A percentile compares a stretch with the other conserved stretches of the same genome.
phyloP scores from a whole-genome alignment of 202 grass and related monocot genomes.

The Tripidium arundinaceum region DNA sequence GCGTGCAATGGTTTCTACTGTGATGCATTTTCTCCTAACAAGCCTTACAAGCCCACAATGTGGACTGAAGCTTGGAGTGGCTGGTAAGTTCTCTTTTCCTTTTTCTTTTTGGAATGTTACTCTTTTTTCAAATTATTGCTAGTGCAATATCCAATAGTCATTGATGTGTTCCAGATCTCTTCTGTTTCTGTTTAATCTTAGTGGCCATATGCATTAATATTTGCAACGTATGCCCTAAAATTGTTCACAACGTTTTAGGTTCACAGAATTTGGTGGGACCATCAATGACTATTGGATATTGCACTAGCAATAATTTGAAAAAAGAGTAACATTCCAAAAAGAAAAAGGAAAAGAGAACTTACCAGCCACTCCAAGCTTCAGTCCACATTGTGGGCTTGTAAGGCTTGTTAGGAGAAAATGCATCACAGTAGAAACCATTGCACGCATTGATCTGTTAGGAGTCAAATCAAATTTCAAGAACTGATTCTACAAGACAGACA shows the following conservation, averaged over 20 bases:
- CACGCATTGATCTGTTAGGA: slow-evolving; percentile 90
- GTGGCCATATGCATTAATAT: background rate
- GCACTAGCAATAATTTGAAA: no score
- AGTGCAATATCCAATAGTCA: background rate
- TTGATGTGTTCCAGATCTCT: background rate
- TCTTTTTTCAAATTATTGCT: background rate
- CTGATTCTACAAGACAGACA: background rate
- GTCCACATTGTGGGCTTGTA: slow-evolving; percentile 98
- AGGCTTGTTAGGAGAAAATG: slow-evolving; percentile 82
- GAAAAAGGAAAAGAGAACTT: slow-evolving; percentile 15
- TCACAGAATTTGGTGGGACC: slow-evolving; percentile 91
- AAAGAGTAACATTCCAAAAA: background rate
- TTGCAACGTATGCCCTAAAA: background rate
- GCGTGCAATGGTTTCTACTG: slow-evolving; percentile 98
- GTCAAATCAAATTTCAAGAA: background rate
- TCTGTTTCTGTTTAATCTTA: background rate
- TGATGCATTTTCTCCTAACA: slow-evolving; percentile 86
- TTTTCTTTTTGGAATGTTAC: background rate
- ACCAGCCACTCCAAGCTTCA: slow-evolving; percentile 99
- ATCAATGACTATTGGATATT: slow-evolving; percentile 25
- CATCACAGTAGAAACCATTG: slow-evolving; percentile 96
- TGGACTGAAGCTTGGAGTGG: slow-evolving; percentile 99
- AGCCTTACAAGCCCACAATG: slow-evolving; percentile 86
- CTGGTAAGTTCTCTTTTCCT: slow-evolving; percentile 49
- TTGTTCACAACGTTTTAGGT: slow-evolving; percentile 50